Percentiles rank a stretch among this genome's conserved stretches.
phyloP scores from a whole-genome alignment of 2,329 filamentous ascomycete species.

The Seiridium cupressi region DNA sequence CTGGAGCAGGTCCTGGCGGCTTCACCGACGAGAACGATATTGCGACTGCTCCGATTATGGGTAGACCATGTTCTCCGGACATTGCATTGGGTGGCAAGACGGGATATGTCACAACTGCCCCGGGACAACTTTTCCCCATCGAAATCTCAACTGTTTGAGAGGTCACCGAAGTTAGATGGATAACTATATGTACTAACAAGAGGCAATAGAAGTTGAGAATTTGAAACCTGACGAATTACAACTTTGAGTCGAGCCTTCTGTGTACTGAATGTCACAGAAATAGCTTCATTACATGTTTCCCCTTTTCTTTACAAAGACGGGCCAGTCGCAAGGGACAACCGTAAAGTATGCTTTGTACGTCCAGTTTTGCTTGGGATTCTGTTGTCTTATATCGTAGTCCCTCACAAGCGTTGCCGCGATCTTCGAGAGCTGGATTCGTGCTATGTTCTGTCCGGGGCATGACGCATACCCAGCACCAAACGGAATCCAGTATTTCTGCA shows the following conservation, averaged over 20 bases:
- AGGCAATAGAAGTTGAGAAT: too few relatives aligned
- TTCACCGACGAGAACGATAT: conserved; percentile 10
- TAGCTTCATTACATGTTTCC: background rate
- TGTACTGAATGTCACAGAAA: too few relatives aligned
- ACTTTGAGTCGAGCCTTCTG: too few relatives aligned
- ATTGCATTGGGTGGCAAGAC: background rate
- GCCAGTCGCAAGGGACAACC: conserved; percentile 20
- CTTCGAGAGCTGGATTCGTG: conserved; percentile 18
- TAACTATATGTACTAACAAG: too few relatives aligned
- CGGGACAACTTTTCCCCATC: background rate
- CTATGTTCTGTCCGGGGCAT: conserved; percentile 18
- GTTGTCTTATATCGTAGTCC: conserved; percentile 19
- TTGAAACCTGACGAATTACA: too few relatives aligned
- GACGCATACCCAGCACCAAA: conserved; percentile 15
- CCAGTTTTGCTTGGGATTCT: conserved; percentile 20
- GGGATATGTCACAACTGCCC: background rate
- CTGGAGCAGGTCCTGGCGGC: conserved; percentile 4
- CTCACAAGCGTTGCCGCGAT: conserved; percentile 15
- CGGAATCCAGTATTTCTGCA: conserved; percentile 4
- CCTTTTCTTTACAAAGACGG: conserved; percentile 16
- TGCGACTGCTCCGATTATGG: background rate
- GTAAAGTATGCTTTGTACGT: conserved; percentile 23
- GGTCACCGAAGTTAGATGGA: background rate
- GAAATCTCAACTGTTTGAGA: background rate
- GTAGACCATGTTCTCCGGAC: background rate